Evolutionary conservation across 2,329 filamentous ascomycete genomes (phyloP).

Genomic region (Lachnellula subtilissima): DNA sequence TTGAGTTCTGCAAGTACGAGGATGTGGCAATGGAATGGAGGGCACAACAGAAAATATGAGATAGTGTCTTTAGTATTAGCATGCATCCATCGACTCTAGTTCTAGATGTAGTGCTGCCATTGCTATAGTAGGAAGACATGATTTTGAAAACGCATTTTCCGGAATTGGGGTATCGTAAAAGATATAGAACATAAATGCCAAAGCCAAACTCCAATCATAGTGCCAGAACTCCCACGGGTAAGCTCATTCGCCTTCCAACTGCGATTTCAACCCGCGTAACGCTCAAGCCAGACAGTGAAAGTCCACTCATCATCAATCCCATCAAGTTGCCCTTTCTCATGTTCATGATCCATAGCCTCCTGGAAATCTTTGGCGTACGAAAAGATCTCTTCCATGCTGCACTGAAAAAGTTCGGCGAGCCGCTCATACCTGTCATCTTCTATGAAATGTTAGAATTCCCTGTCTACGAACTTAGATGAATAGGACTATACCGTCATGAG

Average conservation of each 20-base stretch:
- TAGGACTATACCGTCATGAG: slow-evolving; percentile 2
- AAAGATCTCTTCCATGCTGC: slow-evolving; percentile 28
- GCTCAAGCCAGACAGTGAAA: slow-evolving; percentile 14
- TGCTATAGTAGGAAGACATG: neutral
- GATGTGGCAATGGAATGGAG: slow-evolving; percentile 34
- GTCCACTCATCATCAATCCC: slow-evolving; percentile 18
- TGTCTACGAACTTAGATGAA: too few species aligned
- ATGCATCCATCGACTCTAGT: neutral
- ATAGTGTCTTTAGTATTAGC: neutral
- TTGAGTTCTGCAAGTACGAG: slow-evolving; percentile 42
- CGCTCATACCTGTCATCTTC: slow-evolving; percentile 18
- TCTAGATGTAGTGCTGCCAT: neutral
- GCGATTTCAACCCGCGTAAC: neutral
- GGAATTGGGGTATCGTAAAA: neutral
- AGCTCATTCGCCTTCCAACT: neutral
- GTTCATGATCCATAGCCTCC: slow-evolving; percentile 16
- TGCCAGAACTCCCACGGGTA: neutral
- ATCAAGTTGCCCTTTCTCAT: slow-evolving; percentile 14
- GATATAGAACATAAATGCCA: neutral
- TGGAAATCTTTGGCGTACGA: slow-evolving; percentile 25
- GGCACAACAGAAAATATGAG: slow-evolving; percentile 6
- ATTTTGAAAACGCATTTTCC: neutral
- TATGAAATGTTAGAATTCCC: slow-evolving; percentile 6
- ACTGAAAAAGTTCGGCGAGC: slow-evolving; percentile 13
- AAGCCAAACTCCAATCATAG: neutral